These are phyloP conservation scores for Excoecaria agallocha DNA, from an alignment of 345 rosid species.

Conservation along the genomic window DNA sequence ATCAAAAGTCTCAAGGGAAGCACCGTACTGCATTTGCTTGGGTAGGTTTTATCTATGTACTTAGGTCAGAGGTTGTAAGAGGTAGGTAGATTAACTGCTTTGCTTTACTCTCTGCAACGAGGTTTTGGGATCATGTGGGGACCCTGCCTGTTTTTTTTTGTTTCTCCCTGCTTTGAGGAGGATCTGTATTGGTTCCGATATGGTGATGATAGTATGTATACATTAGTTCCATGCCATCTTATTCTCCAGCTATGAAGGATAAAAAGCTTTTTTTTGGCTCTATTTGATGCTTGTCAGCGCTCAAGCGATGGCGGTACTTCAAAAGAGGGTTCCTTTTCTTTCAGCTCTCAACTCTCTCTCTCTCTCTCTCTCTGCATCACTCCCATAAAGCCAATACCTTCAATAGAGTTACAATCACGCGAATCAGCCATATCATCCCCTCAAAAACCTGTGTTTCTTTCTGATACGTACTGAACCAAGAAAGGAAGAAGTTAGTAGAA, in stretches of 20 bases:
- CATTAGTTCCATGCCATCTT: background rate
- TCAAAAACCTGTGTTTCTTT: too few relatives aligned
- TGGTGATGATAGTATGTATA: background rate
- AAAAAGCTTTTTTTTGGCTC: background rate
- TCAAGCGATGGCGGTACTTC: background rate
- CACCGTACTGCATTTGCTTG: too few relatives aligned
- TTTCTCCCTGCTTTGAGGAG: background rate
- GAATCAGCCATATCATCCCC: background rate
- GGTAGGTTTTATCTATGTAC: too few relatives aligned
- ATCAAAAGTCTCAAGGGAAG: background rate
- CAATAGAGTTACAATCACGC: too few relatives aligned
- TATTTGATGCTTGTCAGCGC: background rate
- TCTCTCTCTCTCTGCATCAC: background rate
- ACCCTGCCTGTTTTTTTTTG: background rate
- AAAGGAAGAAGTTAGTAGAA: too few relatives aligned
- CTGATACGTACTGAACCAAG: too few relatives aligned
- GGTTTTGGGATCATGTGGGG: conserved; percentile 1
- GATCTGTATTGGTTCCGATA: background rate
- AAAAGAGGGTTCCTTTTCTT: background rate
- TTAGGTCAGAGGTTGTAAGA: background rate
- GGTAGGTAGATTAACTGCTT: background rate
- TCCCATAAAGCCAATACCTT: background rate
- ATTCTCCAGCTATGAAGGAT: background rate
- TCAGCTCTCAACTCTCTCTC: background rate
- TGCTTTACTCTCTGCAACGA: background rate